Percentiles rank a stretch among this genome's conserved stretches.
Evolutionary conservation across 345 rosid species (phyloP).

Genomic region (Pugionium cornutum): DNA sequence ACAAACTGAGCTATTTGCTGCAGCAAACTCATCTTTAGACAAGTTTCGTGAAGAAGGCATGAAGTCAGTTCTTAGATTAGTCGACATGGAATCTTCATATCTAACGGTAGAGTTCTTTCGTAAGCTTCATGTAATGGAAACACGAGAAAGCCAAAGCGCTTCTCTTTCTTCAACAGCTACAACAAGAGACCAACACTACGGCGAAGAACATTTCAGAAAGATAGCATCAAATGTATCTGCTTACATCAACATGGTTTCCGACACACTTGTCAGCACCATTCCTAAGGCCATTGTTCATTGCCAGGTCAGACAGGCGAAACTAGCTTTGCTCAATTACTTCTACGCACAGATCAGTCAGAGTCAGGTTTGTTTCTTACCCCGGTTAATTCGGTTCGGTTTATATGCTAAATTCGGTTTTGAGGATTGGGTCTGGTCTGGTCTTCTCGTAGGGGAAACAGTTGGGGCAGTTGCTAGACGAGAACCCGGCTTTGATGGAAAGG

Average conservation of each 20-base stretch:
- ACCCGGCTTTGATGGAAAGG: constrained; percentile 67
- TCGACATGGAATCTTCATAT: constrained; percentile 83
- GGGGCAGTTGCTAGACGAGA: constrained; percentile 58
- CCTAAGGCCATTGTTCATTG: constrained; percentile 81
- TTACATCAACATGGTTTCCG: constrained; percentile 68
- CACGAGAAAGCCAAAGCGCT: constrained; percentile 54
- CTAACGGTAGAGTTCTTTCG: constrained; percentile 82
- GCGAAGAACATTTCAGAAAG: constrained; percentile 64
- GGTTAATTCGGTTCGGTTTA: neutral
- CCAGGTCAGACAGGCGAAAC: constrained; percentile 77
- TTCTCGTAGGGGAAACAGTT: constrained; percentile 48
- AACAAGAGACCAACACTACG: constrained; percentile 49
- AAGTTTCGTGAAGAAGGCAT: constrained; percentile 71
- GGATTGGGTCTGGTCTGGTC: neutral
- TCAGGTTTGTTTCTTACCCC: constrained; percentile 44
- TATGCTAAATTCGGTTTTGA: neutral
- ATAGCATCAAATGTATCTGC: constrained; percentile 71
- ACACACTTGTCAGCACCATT: constrained; percentile 59
- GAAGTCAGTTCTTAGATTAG: constrained; percentile 59
- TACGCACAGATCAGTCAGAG: constrained; percentile 61
- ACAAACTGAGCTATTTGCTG: constrained; percentile 67
- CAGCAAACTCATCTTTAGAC: constrained; percentile 63
- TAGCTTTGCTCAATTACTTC: constrained; percentile 60
- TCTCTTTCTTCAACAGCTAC: constrained; percentile 22
- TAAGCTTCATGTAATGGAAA: constrained; percentile 49